Evolutionary conservation across 1,139 yeast species (phyloP).

Genomic region (Taphrina pruni): DNA sequence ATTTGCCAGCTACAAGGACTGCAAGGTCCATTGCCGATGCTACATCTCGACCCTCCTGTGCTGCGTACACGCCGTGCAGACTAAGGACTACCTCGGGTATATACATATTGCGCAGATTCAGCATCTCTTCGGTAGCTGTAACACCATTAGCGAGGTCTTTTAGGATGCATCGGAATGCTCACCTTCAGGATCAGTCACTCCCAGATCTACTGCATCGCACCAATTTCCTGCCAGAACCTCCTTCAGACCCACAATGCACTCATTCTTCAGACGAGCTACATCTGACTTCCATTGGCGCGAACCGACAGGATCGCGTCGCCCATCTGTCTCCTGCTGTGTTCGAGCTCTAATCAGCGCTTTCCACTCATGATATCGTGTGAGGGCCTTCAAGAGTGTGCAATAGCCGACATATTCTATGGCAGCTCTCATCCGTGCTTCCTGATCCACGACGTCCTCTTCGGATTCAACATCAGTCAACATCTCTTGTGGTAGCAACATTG

Average conservation of each 20-base stretch:
- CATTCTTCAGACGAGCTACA: conserved; percentile 28
- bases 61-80: conserved; percentile 42
- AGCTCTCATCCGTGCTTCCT: conserved; percentile 35
- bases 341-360: conserved; percentile 28
- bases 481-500: conserved; percentile 26
- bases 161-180: neutral
- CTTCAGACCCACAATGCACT: conserved; percentile 17
- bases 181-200: conserved; percentile 32
- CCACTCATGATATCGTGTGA: conserved; percentile 41
- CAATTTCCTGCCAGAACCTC: conserved; percentile 38
- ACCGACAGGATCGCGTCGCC: conserved; percentile 39
- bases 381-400: conserved; percentile 35
- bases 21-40: conserved; percentile 35
- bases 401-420: conserved; percentile 42
- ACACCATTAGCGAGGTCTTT: neutral
- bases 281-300: conserved; percentile 39
- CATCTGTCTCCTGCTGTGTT: conserved; percentile 18
- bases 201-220: conserved; percentile 37
- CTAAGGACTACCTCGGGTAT: conserved; percentile 40
- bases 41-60: conserved; percentile 34
- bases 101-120: conserved; percentile 37
- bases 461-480: conserved; percentile 18
- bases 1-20: conserved; percentile 24
- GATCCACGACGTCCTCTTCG: neutral
- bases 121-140: conserved; percentile 23